Base-by-base conservation (phyloP, 2,329 filamentous ascomycete species). In the Aspergillus persii region DNA sequence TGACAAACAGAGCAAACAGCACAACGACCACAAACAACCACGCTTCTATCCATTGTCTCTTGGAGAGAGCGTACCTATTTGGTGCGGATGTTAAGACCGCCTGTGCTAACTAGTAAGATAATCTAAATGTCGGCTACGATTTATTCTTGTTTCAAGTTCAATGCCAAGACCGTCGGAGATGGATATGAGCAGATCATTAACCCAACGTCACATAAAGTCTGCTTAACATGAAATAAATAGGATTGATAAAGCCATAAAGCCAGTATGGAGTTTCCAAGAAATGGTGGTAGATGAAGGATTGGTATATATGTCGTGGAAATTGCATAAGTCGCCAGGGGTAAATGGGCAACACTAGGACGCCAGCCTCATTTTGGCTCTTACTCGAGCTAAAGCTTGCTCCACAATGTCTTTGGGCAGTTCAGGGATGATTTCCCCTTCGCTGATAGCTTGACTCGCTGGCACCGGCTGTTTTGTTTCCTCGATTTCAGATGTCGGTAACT, bases 351-450 rank as follows among this genome's bases (percentile, higher is more conserved):
- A 54, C 52, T 57, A 66, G 12, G 62, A 48, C 51, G 63, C 65
- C 15, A 61, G 54, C 53, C 68, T 65, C 29, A 62, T 69, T 58
- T 72, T 68, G 50, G 65, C 68, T 52, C 76, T 77, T 48, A 79
- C 60, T 30, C 78, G 73, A n/a, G 66, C 67, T 58, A 78, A 68
- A 36, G 78, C 79, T 52, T 75, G 68, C 54, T 80, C 76, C n/a
- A 81, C 67, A 8, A 77, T 67, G 39, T 74, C 67, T 54, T 74
- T 75, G 2, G 78, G 77, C 26, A 81, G 58, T 30, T 76, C 71
- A 3, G 79, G 79, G 26, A 80, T 76, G 50, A 74, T 67, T 53
- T 77, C 76, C 8, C 69, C 72, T 15, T 68, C 65, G 33, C 66
- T 67, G 27, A 48, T 54, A 3, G 47, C 53, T 1, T 71, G 68